Conservation (phyloP, 2,329 filamentous ascomycete species). For the Capronia epimyces region DNA sequence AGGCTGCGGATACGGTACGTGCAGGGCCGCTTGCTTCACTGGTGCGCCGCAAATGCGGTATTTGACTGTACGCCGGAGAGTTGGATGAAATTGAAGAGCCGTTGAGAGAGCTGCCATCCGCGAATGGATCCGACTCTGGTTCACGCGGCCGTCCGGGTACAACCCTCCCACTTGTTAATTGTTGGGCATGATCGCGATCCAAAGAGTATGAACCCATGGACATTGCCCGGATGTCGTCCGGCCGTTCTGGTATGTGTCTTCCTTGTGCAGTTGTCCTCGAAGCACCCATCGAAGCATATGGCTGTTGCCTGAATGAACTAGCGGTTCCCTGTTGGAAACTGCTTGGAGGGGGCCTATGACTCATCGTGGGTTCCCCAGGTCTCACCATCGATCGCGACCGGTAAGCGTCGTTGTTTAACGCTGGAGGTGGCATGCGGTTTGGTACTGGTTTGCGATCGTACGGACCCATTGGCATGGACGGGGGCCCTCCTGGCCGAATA, state of each 20-base stretch:
- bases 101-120: conserved; percentile 19
- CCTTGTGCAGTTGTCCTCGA: conserved; percentile 84
- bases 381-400: conserved; percentile 89
- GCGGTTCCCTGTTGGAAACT: conserved; percentile 63
- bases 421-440: conserved; percentile 58
- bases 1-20: conserved; percentile 89
- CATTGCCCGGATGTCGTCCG: conserved; percentile 92
- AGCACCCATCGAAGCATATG: conserved; percentile 54
- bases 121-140: conserved; percentile 42
- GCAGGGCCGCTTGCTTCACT: conserved; percentile 42
- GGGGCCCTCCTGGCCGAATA: conserved; percentile 47
- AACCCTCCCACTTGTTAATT: conserved; percentile 81
- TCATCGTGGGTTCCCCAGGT: conserved; percentile 61
- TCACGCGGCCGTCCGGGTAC: conserved; percentile 72
- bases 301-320: conserved; percentile 71
- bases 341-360: conserved; percentile 58
- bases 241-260: conserved; percentile 80
- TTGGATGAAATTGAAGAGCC: conserved; percentile 26
- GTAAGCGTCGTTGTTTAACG: conserved; percentile 77
- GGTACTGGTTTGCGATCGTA: conserved; percentile 57
- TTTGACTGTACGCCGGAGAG: conserved; percentile 25
- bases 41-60: conserved; percentile 37
- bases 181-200: conserved; percentile 70
- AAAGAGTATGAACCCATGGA: conserved; percentile 76
- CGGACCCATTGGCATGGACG: conserved; percentile 35